Evolutionary conservation across 179 eudicot species (phyloP), one percentile per base, ranked within the genome.

Genomic region (Dionaea muscipula): DNA sequence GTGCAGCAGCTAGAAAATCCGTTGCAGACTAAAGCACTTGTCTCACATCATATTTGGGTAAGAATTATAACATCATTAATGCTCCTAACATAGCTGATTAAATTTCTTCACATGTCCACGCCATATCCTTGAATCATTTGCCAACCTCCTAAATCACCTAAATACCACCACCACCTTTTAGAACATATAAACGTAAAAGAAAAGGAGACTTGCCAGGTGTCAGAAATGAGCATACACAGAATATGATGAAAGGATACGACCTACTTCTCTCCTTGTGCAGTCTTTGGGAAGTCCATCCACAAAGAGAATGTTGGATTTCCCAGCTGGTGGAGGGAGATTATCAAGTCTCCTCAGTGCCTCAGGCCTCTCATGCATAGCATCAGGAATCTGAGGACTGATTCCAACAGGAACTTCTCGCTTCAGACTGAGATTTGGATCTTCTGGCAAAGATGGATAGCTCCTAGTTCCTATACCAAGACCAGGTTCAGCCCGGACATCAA

Each of bases 241-340:
- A 47, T 28, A 59, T 13, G 18, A 24, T 50, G 37, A 33, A 76
- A 86, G 95, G 97, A 90, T 90, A 90, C 97, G 97, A 15, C 94
- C 93, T 59, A 90, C 83, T 86, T 90, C 97, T 77, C 97, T 86
- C 66, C 97, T 80, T 35, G 93, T 74, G 65, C 95, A 83, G 53
- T 86, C 90, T 62, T 63, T 65, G 7, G 97, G 97, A 58, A 90
- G 94, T 56, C 90, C 97, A 61, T 83, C 95, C 63, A 90, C 90
- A 68, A 83, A 90, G 59, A 90, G 83, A 69, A 86, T 61, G 71
- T 81, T 86, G 36, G 95, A 81, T 53, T 81, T 86, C 59, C 51
- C 66, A 20, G 50, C 68, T 49, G 80, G 56, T 56, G 59, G 69
- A 51, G 84, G 57, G 50, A 61, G 59, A 50, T 70, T 81, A 65